These are phyloP conservation scores for Solanum bulbocastanum DNA, from an alignment of 257 asterid genomes.

Conservation along the genomic window DNA sequence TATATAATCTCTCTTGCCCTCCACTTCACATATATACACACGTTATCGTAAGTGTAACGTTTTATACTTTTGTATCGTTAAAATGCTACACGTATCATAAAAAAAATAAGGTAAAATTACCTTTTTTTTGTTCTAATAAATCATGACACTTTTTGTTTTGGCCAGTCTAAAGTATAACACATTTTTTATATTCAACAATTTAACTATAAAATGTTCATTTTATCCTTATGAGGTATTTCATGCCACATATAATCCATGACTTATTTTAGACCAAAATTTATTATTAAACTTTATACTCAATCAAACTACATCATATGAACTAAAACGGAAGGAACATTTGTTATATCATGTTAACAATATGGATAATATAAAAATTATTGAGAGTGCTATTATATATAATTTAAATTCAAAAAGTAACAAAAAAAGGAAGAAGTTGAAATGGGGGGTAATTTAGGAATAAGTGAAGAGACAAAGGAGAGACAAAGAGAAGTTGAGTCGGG, in stretches of 20 bases:
- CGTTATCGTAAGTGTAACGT: not conserved
- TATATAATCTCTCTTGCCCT: not conserved
- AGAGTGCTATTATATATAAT: not conserved
- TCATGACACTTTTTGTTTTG: not conserved
- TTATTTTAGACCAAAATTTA: no score
- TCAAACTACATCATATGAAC: no score
- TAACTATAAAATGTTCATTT: no score
- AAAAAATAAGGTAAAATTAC: not conserved
- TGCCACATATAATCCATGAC: not conserved
- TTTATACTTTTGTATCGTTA: not conserved
- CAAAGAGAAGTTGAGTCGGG: not conserved
- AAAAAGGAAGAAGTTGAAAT: not conserved
- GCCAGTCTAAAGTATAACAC: no score
- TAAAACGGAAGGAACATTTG: not conserved
- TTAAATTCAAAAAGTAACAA: not conserved
- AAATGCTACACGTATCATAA: not conserved
- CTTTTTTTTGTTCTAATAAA: no score
- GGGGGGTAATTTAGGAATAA: constrained; percentile 17
- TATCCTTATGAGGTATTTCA: not conserved
- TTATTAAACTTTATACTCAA: not conserved
- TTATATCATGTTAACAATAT: not conserved
- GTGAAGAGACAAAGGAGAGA: not conserved
- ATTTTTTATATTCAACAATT: no score
- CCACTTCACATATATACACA: not conserved
- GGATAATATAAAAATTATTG: not conserved